Evolutionary conservation across 306 rosid genomes (phyloP).

Genomic region (Myrica gale): DNA sequence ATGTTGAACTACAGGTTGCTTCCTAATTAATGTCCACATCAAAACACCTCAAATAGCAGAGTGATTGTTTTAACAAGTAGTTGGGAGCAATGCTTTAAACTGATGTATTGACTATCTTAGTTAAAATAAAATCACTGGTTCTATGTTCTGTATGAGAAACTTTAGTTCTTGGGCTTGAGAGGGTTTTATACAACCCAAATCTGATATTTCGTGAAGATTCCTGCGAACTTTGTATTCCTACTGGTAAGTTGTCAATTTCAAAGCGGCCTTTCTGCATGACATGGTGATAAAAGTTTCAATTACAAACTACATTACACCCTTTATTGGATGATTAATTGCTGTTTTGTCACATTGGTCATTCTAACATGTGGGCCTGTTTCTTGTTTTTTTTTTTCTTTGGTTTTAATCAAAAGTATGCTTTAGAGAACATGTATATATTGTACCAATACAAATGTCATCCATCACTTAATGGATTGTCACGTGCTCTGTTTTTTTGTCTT

Average conservation of each 20-base stretch:
- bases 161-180: conserved; percentile 12
- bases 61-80: background rate
- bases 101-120: background rate
- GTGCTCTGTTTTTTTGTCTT: background rate
- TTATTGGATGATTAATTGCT: background rate
- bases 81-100: background rate
- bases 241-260: background rate
- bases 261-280: background rate
- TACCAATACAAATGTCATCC: background rate
- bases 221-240: background rate
- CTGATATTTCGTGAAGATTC: background rate
- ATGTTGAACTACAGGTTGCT: conserved; percentile 79
- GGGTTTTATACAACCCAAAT: conserved; percentile 10
- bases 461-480: background rate
- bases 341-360: conserved; percentile 2
- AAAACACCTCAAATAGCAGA: conserved; percentile 7
- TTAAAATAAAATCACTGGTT: background rate
- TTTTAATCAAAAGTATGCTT: background rate
- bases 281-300: background rate
- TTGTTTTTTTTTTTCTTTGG: background rate
- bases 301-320: background rate
- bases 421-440: background rate
- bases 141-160: background rate
- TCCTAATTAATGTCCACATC: conserved; percentile 10
- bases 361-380: conserved; percentile 2